phyloP scores from a whole-genome alignment of 208 protist species.

The Acanthamoeba royreba region DNA sequence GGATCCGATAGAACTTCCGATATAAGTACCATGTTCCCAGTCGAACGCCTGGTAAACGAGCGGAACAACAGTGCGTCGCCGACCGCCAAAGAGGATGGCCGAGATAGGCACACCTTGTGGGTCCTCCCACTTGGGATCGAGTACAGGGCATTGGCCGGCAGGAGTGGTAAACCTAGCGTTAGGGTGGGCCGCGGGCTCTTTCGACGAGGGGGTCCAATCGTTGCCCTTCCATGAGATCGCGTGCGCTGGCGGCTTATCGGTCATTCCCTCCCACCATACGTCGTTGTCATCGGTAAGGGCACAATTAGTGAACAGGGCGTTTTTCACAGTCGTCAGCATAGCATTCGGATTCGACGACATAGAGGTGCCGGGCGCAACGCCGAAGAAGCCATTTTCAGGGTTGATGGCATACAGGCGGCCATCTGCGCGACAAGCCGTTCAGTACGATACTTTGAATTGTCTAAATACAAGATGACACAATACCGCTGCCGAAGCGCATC shows the following conservation, averaged over 20 bases:
- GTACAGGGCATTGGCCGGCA: constrained; percentile 74
- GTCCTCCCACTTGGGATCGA: constrained; percentile 73
- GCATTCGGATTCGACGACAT: constrained; percentile 72
- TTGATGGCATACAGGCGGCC: constrained; percentile 80
- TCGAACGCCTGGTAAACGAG: constrained; percentile 77
- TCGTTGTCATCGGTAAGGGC: constrained; percentile 79
- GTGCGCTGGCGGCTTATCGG: constrained; percentile 61
- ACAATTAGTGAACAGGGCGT: constrained; percentile 83
- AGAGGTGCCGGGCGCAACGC: constrained; percentile 83
- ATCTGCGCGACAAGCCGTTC: constrained; percentile 24
- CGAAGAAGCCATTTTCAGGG: constrained; percentile 86
- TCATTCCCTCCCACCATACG: constrained; percentile 86
- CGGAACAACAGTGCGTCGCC: constrained; percentile 70
- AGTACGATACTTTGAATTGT: background rate
- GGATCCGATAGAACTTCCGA: constrained; percentile 74
- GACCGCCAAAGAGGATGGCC: constrained; percentile 83
- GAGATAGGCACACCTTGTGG: constrained; percentile 80
- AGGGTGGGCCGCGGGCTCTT: constrained; percentile 73
- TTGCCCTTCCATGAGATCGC: constrained; percentile 77
- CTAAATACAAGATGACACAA: background rate
- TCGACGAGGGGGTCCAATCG: constrained; percentile 66
- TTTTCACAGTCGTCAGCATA: constrained; percentile 61
- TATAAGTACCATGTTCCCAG: constrained; percentile 83
- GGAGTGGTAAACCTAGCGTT: constrained; percentile 82
- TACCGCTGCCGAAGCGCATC: constrained; percentile 67